Evolutionary conservation across 192 early-diverging fungal species (phyloP).

Genomic region (Cetraspora pellucida): DNA sequence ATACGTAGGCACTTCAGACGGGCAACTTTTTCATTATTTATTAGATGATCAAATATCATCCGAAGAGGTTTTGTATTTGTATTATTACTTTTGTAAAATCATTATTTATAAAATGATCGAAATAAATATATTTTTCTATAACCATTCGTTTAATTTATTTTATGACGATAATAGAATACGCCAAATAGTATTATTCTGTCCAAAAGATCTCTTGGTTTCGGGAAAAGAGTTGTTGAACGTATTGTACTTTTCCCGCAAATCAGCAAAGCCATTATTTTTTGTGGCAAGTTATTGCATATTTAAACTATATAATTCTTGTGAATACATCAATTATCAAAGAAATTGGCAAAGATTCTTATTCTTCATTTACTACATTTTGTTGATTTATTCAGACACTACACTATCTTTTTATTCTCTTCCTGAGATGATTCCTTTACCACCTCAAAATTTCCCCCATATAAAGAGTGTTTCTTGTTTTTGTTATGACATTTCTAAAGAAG

Average conservation of each 20-base stretch:
- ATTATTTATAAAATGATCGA: neutral
- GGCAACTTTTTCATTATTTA: conserved; percentile 66
- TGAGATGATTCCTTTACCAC: conserved; percentile 49
- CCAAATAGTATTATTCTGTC: conserved; percentile 43
- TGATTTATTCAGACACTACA: conserved; percentile 56
- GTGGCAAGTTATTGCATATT: conserved; percentile 51
- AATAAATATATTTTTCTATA: conserved; percentile 5
- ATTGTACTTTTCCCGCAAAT: conserved; percentile 68
- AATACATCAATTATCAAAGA: neutral
- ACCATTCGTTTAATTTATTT: neutral
- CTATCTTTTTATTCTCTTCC: conserved; percentile 66
- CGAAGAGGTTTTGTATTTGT: conserved; percentile 40
- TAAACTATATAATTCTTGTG: neutral
- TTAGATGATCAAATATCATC: conserved; percentile 53
- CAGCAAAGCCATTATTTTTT: conserved; percentile 63
- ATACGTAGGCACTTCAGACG: conserved; percentile 78
- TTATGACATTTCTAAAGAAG: conserved; percentile 54
- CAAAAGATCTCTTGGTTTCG: conserved; percentile 58
- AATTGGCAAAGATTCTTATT: neutral
- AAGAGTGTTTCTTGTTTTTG: conserved; percentile 64
- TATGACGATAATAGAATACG: conserved; percentile 31
- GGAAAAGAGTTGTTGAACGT: conserved; percentile 60
- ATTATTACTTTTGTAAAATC: neutral
- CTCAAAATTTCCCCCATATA: conserved; percentile 45
- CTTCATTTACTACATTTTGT: neutral